phyloP scores from a whole-genome alignment of 2,329 filamentous ascomycete species.

The Parascedosporium putredinis region DNA sequence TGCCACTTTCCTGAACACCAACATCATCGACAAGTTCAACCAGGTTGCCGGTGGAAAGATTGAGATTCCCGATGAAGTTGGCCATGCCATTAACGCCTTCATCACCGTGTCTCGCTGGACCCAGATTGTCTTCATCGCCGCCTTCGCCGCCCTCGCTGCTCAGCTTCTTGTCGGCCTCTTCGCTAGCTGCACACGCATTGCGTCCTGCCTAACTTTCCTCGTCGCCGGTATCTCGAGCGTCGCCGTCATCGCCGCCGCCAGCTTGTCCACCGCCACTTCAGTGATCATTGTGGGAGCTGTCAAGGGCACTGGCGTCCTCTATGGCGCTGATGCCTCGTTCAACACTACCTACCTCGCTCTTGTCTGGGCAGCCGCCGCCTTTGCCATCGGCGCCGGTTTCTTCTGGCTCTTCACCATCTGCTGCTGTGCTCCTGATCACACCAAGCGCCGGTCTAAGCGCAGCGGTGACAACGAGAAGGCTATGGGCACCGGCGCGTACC shows the following conservation, averaged over 20 bases:
- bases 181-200: conserved; percentile 70
- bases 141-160: conserved; percentile 56
- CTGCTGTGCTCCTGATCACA: conserved; percentile 59
- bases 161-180: conserved; percentile 73
- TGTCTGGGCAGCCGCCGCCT: conserved; percentile 71
- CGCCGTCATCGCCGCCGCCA: conserved; percentile 50
- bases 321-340: conserved; percentile 57
- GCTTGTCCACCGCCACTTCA: conserved; percentile 66
- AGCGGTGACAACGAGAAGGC: conserved; percentile 40
- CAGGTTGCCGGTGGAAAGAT: conserved; percentile 41
- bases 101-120: conserved; percentile 69
- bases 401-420: conserved; percentile 92
- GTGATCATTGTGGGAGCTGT: conserved; percentile 59
- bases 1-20: conserved; percentile 57
- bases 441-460: conserved; percentile 23
- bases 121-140: conserved; percentile 68
- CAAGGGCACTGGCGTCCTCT: conserved; percentile 55
- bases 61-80: conserved; percentile 56
- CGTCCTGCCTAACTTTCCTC: conserved; percentile 74
- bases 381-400: conserved; percentile 62
- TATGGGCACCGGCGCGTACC: conserved; percentile 31
- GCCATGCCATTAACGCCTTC: conserved; percentile 62
- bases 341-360: conserved; percentile 60
- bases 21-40: conserved; percentile 40
- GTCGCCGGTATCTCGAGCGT: conserved; percentile 52